Evolutionary conservation across 192 early-diverging fungal species (phyloP).

Genomic region (Tieghemiomyces parasiticus): DNA sequence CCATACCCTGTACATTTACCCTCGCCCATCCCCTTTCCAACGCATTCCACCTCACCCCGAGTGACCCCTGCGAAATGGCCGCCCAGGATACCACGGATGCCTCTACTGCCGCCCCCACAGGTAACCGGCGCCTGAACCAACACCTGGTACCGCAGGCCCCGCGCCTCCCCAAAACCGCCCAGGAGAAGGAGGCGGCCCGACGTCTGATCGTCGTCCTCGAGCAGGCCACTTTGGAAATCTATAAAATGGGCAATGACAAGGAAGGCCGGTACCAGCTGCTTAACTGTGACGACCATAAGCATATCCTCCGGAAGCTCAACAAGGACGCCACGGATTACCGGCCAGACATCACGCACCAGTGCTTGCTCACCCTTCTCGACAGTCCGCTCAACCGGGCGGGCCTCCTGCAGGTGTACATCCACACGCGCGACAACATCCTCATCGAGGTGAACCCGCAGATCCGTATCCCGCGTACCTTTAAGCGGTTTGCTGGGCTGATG

Average conservation of each 20-base stretch:
- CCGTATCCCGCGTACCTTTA: conserved; percentile 98
- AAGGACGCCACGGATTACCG: conserved; percentile 62
- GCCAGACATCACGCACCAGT: conserved; percentile 97
- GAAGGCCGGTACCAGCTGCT: conserved; percentile 73
- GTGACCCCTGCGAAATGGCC: too few species aligned
- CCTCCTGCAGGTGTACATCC: conserved; percentile 93
- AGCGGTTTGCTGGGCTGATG: conserved; percentile 97
- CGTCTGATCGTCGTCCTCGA: conserved; percentile 91
- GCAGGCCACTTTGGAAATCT: conserved; percentile 77
- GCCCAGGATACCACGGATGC: too few species aligned
- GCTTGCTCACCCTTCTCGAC: conserved; percentile 89
- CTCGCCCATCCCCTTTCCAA: too few species aligned
- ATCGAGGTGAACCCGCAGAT: conserved; percentile 98
- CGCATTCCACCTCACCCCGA: too few species aligned
- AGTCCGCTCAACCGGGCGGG: conserved; percentile 98
- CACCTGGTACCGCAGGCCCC: conserved; percentile 48
- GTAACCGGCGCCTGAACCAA: neutral
- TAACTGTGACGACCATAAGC: conserved; percentile 93
- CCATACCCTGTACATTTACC: too few species aligned
- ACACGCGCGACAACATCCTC: conserved; percentile 84
- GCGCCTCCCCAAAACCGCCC: conserved; percentile 60
- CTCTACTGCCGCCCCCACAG: neutral
- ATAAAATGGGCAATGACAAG: conserved; percentile 69
- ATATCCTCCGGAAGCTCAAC: conserved; percentile 72
- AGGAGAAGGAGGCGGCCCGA: conserved; percentile 57